Conservation (phyloP, 306 rosid genomes). For the Hippophae gyantsensis region DNA sequence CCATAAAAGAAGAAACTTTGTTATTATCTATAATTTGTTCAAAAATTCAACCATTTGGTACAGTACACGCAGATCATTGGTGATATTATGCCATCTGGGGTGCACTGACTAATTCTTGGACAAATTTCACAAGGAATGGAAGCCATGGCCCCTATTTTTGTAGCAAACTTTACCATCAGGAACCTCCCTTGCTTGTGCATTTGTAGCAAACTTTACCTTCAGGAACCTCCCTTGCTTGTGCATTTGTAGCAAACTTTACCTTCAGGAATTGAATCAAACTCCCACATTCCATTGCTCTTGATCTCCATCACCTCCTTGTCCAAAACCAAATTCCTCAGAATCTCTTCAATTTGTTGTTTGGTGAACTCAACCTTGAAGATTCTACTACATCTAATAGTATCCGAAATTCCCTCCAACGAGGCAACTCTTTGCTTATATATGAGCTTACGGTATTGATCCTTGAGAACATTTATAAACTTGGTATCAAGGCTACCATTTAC, state of each 20-base stretch:
- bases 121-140: slow-evolving; percentile 74
- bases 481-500: slow-evolving; percentile 35
- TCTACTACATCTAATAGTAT: slow-evolving; percentile 17
- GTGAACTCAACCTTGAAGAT: slow-evolving; percentile 26
- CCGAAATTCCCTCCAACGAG: slow-evolving; percentile 37
- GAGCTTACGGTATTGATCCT: slow-evolving; percentile 24
- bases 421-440: slow-evolving; percentile 37
- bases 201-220: slow-evolving; percentile 50
- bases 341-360: slow-evolving; percentile 40
- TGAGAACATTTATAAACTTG: slow-evolving; percentile 31
- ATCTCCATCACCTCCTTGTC: slow-evolving; percentile 45
- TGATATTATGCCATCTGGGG: slow-evolving; percentile 56
- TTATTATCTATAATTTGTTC: background rate
- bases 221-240: slow-evolving; percentile 44
- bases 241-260: slow-evolving; percentile 55
- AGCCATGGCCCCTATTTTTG: slow-evolving; percentile 37
- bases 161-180: slow-evolving; percentile 54
- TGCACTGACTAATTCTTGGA: slow-evolving; percentile 44
- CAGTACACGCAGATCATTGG: slow-evolving; percentile 29
- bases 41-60: slow-evolving; percentile 63
- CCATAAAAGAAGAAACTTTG: too few relatives aligned
- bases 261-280: slow-evolving; percentile 38
- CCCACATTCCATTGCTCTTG: slow-evolving; percentile 55
- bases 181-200: slow-evolving; percentile 42
- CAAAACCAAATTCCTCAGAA: slow-evolving; percentile 45